Percentiles rank a stretch among this genome's conserved stretches.
These are phyloP conservation scores for Aureobasidium sp. DNA, from an alignment of 2,329 filamentous ascomycete genomes.

Conservation along the genomic window DNA sequence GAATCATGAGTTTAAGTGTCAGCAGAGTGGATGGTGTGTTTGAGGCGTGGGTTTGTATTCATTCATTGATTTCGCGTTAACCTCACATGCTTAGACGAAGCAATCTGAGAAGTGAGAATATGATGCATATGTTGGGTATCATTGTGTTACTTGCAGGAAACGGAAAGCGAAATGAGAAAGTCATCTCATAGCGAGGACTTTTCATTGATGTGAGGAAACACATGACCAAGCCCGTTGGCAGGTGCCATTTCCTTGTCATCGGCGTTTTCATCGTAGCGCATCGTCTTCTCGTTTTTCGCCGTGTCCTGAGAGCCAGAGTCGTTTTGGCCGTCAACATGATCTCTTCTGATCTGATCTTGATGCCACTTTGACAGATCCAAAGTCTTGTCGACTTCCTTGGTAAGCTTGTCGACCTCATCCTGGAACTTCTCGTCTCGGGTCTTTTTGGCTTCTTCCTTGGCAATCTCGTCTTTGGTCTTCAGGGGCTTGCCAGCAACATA, in stretches of 20 bases:
- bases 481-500: not conserved
- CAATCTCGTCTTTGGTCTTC: constrained; percentile 17
- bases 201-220: constrained; percentile 20
- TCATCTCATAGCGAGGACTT: constrained; percentile 6
- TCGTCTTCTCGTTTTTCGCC: not conserved
- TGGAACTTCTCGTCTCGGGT: constrained; percentile 50
- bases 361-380: constrained; percentile 44
- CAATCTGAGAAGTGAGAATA: not conserved
- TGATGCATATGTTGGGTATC: not conserved
- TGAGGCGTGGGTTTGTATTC: too few species aligned
- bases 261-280: constrained; percentile 14
- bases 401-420: constrained; percentile 53
- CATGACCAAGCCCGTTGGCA: constrained; percentile 16
- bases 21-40: too few species aligned
- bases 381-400: constrained; percentile 51
- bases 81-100: too few species aligned
- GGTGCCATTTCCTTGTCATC: constrained; percentile 2
- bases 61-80: too few species aligned
- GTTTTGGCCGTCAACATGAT: constrained; percentile 11
- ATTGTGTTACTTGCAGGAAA: too few species aligned
- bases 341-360: constrained; percentile 29
- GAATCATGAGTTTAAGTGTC: too few species aligned
- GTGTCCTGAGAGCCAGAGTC: not conserved
- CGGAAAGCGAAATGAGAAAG: not conserved
- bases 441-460: constrained; percentile 25